phyloP scores from a whole-genome alignment of 75 land plant species.

The Ceratopteris richardii region DNA sequence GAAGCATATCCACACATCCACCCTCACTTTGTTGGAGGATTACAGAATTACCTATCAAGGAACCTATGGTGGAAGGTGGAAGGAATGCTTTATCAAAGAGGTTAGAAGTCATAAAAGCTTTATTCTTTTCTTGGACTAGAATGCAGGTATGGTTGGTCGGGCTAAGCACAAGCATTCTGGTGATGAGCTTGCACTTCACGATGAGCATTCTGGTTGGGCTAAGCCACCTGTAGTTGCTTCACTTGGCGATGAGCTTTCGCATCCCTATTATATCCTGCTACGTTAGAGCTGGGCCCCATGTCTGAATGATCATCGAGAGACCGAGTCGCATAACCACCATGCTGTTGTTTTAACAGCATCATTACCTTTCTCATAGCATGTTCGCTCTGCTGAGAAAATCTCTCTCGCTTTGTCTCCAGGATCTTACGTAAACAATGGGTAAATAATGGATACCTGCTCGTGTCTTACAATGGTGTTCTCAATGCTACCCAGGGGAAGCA shows the following conservation, averaged over 20 bases:
- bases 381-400: no score
- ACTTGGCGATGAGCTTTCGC: slow-evolving; percentile 58
- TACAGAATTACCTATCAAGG: not conserved
- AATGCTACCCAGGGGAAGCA: no score
- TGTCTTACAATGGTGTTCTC: slow-evolving; percentile 48
- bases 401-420: slow-evolving; percentile 10
- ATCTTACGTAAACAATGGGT: slow-evolving; percentile 36
- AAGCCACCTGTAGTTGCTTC: slow-evolving; percentile 68
- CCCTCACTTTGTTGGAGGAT: no score
- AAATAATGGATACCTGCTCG: slow-evolving; percentile 39
- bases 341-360: no score
- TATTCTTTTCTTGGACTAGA: slow-evolving; percentile 7
- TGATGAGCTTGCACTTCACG: no score
- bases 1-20: no score
- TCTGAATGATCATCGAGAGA: not conserved
- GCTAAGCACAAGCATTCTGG: slow-evolving; percentile 54
- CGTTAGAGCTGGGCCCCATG: slow-evolving; percentile 11
- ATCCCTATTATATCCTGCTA: slow-evolving; percentile 21
- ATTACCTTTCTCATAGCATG: no score
- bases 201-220: no score
- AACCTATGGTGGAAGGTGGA: no score
- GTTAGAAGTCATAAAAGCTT: not conserved
- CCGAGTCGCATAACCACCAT: not conserved
- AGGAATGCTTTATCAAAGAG: no score
- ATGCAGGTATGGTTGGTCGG: slow-evolving; percentile 51